Evolutionary conservation across 306 rosid species (phyloP).

Genomic region (Aeschynomene evenia): DNA sequence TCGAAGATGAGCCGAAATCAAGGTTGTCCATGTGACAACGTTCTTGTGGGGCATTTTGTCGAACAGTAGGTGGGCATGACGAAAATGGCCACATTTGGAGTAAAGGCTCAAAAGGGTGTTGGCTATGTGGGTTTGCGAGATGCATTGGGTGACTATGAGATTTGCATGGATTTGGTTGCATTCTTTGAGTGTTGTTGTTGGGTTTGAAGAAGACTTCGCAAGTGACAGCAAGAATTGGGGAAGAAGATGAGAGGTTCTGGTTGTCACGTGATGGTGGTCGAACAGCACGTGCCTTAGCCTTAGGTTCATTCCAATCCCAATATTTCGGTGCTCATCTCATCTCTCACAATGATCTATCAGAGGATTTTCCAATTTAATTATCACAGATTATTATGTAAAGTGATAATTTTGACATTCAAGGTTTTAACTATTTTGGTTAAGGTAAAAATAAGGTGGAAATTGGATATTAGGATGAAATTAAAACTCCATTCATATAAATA

Average conservation of each 20-base stretch:
- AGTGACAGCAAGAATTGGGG: slow-evolving; percentile 36
- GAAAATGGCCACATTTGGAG: slow-evolving; percentile 32
- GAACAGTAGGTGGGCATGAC: slow-evolving; percentile 43
- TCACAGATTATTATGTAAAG: too few species aligned
- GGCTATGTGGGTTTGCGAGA: slow-evolving; percentile 41
- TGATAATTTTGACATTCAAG: too few species aligned
- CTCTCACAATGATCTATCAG: background rate
- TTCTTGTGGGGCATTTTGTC: slow-evolving; percentile 49
- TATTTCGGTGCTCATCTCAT: background rate
- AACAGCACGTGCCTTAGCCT: slow-evolving; percentile 2
- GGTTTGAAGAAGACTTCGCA: slow-evolving; percentile 25
- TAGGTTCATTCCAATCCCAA: slow-evolving; percentile 23
- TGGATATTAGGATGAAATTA: too few species aligned
- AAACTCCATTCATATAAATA: too few species aligned
- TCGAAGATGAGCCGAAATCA: slow-evolving; percentile 46
- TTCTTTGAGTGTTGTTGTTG: slow-evolving; percentile 35
- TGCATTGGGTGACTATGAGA: slow-evolving; percentile 41
- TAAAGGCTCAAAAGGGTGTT: slow-evolving; percentile 45
- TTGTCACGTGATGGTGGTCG: background rate
- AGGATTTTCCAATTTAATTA: too few species aligned
- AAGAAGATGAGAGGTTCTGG: background rate
- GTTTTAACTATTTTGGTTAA: too few species aligned
- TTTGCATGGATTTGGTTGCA: slow-evolving; percentile 53
- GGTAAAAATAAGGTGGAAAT: too few species aligned
- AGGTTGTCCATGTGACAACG: slow-evolving; percentile 56